Conservation (phyloP, 176 grass and related monocot genomes). For the Ensete ventricosum region DNA sequence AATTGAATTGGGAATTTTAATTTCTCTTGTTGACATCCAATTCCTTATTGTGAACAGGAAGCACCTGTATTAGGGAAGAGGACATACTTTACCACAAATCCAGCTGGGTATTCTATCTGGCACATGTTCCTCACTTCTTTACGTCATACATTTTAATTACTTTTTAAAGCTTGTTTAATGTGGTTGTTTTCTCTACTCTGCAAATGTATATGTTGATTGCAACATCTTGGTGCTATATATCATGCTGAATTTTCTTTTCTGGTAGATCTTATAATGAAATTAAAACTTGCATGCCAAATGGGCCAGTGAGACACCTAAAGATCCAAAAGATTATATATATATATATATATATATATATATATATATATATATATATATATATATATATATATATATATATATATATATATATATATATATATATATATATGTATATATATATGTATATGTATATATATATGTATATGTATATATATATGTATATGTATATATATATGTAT, state of each 20-base stretch:
- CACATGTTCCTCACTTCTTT: background rate
- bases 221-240: background rate
- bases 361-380: too few relatives aligned
- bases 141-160: background rate
- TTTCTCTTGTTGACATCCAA: constrained; percentile 12
- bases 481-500: too few relatives aligned
- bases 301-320: too few relatives aligned
- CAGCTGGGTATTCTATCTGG: constrained; percentile 54
- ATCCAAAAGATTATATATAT: too few relatives aligned
- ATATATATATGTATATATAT: too few relatives aligned
- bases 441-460: too few relatives aligned
- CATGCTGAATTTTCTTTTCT: background rate
- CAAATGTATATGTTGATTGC: background rate
- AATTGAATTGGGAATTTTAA: background rate
- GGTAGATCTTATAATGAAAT: too few relatives aligned
- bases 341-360: too few relatives aligned
- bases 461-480: too few relatives aligned
- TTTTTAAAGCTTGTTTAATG: background rate
- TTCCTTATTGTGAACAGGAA: constrained; percentile 45
- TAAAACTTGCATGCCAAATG: too few relatives aligned
- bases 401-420: too few relatives aligned
- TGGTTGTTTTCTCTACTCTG: background rate
- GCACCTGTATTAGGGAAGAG: constrained; percentile 82
- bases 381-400: too few relatives aligned
- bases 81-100: constrained; percentile 62